Percentiles rank a stretch among this genome's conserved stretches.
Conservation (phyloP, 2,329 filamentous ascomycete species). For the Trichoderma simmonsii region DNA sequence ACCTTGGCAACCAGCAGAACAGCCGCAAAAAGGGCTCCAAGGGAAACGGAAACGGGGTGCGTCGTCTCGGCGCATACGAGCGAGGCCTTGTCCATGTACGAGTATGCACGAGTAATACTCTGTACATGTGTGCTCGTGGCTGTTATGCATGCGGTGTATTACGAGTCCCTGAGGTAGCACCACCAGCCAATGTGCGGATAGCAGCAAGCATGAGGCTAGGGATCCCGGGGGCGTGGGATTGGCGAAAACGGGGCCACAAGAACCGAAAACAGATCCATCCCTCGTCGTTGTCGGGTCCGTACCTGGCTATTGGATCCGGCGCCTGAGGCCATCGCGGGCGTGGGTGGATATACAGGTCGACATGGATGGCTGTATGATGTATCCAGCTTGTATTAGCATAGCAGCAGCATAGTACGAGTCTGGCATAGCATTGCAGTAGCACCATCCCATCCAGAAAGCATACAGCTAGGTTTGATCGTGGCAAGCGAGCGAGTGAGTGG, state of each 20-base stretch:
- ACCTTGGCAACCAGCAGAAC: not conserved
- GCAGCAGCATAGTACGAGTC: not conserved
- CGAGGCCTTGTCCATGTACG: not conserved
- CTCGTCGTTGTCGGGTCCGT: conserved; percentile 12
- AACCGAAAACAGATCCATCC: conserved; percentile 12
- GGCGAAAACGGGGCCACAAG: conserved; percentile 13
- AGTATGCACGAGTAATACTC: conserved; percentile 8
- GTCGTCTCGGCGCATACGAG: not conserved
- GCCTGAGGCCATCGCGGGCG: conserved; percentile 11
- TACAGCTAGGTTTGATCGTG: not conserved
- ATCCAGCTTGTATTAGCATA: not conserved
- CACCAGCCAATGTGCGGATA: not conserved
- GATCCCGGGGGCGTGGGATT: conserved; percentile 18
- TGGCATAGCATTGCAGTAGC: not conserved
- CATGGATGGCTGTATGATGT: not conserved
- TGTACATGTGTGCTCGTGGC: conserved; percentile 4
- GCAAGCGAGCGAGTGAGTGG: not conserved
- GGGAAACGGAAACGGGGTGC: not conserved
- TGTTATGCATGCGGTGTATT: conserved; percentile 13
- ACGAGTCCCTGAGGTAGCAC: not conserved
- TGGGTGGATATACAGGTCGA: not conserved
- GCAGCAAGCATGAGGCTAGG: conserved; percentile 13
- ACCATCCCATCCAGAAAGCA: not conserved
- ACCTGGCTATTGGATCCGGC: conserved; percentile 17
- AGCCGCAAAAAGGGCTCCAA: not conserved